Evolutionary conservation across 306 rosid genomes (phyloP).

Genomic region (Cucumis hystrix): DNA sequence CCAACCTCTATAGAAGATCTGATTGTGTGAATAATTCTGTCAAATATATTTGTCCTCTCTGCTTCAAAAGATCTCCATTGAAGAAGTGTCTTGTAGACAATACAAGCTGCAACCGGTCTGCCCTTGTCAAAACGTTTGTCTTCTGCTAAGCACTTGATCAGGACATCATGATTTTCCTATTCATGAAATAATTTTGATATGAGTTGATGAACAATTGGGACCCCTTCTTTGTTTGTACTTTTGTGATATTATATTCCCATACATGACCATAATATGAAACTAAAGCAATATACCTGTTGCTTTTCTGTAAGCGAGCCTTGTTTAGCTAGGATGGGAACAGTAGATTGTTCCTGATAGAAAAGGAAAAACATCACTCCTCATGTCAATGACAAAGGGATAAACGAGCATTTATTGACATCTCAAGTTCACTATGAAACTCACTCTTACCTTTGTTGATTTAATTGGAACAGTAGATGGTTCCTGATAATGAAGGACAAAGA

Average conservation of each 20-base stretch:
- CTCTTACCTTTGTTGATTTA: conserved; percentile 36
- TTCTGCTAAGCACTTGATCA: conserved; percentile 64
- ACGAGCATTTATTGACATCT: not conserved
- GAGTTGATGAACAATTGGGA: conserved; percentile 1
- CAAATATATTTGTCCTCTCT: conserved; percentile 69
- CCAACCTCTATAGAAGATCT: conserved; percentile 53
- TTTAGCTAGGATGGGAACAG: conserved; percentile 36
- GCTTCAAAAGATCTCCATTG: conserved; percentile 92
- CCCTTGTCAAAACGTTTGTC: conserved; percentile 59
- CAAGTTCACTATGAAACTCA: not conserved
- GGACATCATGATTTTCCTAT: conserved; percentile 74
- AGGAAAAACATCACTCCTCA: not conserved
- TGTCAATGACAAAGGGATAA: conserved; percentile 2
- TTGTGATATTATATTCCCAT: not conserved
- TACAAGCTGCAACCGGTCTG: conserved; percentile 61
- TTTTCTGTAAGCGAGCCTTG: conserved; percentile 75
- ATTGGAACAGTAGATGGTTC: conserved; percentile 31
- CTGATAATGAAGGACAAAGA: conserved; percentile 20
- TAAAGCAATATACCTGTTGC: conserved; percentile 51
- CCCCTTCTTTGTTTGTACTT: not conserved
- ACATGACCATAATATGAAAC: not conserved
- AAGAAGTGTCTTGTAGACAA: conserved; percentile 66
- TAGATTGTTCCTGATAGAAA: conserved; percentile 40
- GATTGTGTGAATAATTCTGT: conserved; percentile 53
- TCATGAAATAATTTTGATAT: conserved; percentile 11